Evolutionary conservation across 2,329 filamentous ascomycete genomes (phyloP), one percentile per base, ranked within the genome.

Genomic region (Penicillium olsonii): DNA sequence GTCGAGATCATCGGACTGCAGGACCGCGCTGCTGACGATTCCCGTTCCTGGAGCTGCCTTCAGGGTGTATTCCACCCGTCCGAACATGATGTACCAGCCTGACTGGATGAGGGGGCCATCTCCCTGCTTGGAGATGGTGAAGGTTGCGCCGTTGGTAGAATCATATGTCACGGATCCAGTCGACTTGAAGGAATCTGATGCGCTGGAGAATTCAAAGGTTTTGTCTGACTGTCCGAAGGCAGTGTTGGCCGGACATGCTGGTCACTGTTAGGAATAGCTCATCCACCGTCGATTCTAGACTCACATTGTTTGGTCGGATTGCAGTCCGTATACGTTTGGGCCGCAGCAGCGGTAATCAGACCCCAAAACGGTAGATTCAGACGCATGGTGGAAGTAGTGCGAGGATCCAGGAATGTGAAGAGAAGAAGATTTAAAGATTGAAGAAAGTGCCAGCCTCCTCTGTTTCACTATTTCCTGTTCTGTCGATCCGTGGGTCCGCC

Each of bases 31-130:
- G 70, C 90, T 96, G 57, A 99, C 92, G 62, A 99, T 96, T 52
- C 94, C 94, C 9, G 83, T 85, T 7, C 94, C 94, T 0, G 91
- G 87, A 9, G 94, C 91, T 20, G 90, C 85, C 73, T 92, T 92
- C 77, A 96, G 81, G 26, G 84, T 86, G 59, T 92, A 83, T 58
- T 95, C 88, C 66, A 96, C 88, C 56, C 87, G 88, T 59, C 94
- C 94, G 69, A 96, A 99, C 94, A 99, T 97, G 76, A 99, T 96
- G 79, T 96, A 97, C 83, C 95, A 97, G 64, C 94, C 84, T 53
- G 91, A 95, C 57, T 82, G 81, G 53, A 99, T 83, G 69, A 92
- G 87, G 0, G 94, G 94, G 3, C 90, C 83, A 67, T 99, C 90
- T 49, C 92, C 92, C 42, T 85, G 79, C 65, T 85, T 76, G 44